phyloP scores from a whole-genome alignment of 768 basidiomycete genomes.

The Lactarius vividus region DNA sequence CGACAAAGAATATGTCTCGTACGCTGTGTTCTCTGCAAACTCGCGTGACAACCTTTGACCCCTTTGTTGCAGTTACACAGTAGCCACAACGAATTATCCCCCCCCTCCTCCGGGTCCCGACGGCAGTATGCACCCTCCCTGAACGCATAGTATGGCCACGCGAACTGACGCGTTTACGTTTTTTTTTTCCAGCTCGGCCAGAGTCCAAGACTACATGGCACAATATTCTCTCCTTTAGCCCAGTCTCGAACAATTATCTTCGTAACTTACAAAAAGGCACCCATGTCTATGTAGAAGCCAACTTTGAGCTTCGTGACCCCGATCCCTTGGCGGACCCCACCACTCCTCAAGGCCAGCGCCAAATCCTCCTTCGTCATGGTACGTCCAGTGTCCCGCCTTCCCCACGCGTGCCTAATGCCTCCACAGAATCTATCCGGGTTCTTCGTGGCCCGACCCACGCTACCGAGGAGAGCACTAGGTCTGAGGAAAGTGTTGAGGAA shows the following conservation, averaged over 20 bases:
- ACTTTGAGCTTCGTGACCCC: constrained; percentile 72
- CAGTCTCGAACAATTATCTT: constrained; percentile 59
- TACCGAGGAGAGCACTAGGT: constrained; percentile 27
- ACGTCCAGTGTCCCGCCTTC: constrained; percentile 27
- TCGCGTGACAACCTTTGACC: background rate
- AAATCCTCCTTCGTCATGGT: constrained; percentile 84
- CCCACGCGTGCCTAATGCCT: background rate
- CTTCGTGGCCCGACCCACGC: constrained; percentile 32
- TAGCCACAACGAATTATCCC: constrained; percentile 68
- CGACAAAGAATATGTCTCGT: constrained; percentile 79
- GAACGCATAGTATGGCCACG: too few species aligned
- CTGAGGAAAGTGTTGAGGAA: constrained; percentile 17
- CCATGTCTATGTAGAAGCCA: constrained; percentile 78
- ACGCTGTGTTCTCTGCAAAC: constrained; percentile 33
- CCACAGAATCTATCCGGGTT: constrained; percentile 54
- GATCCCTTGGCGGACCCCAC: constrained; percentile 62
- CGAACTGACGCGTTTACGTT: background rate
- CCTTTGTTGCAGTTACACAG: constrained; percentile 54
- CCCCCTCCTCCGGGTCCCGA: constrained; percentile 56
- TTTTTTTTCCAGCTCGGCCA: constrained; percentile 45
- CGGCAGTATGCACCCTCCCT: constrained; percentile 46
- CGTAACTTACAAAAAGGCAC: constrained; percentile 64
- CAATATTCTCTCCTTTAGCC: constrained; percentile 69
- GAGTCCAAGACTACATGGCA: constrained; percentile 68
- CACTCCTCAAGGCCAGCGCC: constrained; percentile 70